These are phyloP conservation scores for Nigrospora sphaerica DNA, from an alignment of 2,329 filamentous ascomycete species.

Conservation along the genomic window DNA sequence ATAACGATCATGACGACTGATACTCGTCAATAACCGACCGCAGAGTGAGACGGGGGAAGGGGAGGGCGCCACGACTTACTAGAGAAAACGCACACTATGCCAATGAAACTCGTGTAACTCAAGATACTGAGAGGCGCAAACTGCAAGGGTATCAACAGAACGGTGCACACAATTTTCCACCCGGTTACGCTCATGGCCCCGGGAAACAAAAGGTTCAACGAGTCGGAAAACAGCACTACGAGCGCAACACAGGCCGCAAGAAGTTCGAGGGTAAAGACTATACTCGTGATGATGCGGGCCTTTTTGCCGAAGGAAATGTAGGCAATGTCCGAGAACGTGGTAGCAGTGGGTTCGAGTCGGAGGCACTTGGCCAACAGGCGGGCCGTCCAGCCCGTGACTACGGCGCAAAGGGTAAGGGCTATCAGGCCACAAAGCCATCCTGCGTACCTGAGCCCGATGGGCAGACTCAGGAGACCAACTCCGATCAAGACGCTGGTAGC, in stretches of 20 bases:
- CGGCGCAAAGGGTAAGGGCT: constrained; percentile 67
- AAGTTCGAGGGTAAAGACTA: constrained; percentile 83
- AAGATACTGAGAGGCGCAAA: constrained; percentile 78
- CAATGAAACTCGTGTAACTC: constrained; percentile 85
- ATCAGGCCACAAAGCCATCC: constrained; percentile 80
- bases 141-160: constrained; percentile 73
- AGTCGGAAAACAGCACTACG: constrained; percentile 89
- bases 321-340: constrained; percentile 91
- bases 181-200: constrained; percentile 54
- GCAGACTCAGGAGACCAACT: constrained; percentile 81
- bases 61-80: constrained; percentile 52
- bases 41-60: not conserved
- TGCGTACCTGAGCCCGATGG: constrained; percentile 78
- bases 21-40: not conserved
- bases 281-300: constrained; percentile 73
- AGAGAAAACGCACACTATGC: constrained; percentile 82
- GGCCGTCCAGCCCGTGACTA: constrained; percentile 79
- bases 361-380: constrained; percentile 81
- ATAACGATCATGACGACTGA: constrained; percentile 80
- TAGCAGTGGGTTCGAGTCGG: constrained; percentile 74
- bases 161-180: constrained; percentile 82
- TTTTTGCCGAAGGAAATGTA: constrained; percentile 82
- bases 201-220: constrained; percentile 71
- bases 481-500: constrained; percentile 65
- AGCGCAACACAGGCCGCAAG: constrained; percentile 84